These are phyloP conservation scores for Boletus rubroflammeus DNA, from an alignment of 768 basidiomycete species.

Conservation along the genomic window DNA sequence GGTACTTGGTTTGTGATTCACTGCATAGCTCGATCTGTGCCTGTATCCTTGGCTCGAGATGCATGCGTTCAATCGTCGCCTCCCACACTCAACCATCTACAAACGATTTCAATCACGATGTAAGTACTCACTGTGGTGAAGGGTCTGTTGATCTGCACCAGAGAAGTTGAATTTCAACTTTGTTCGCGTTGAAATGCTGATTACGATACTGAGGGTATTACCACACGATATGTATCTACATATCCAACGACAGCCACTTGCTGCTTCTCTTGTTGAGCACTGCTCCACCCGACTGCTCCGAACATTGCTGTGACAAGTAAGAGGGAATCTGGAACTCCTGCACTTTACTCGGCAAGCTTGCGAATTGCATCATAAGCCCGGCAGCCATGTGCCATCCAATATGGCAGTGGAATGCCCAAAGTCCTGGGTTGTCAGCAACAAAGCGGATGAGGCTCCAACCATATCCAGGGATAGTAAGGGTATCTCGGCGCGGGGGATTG, in stretches of 20 bases:
- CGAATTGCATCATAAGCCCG: constrained; percentile 40
- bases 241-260: constrained; percentile 17
- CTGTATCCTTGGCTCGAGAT: not conserved
- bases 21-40: not conserved
- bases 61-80: constrained; percentile 2
- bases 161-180: not conserved
- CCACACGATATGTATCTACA: constrained; percentile 2
- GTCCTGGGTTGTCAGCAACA: constrained; percentile 41
- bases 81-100: not conserved
- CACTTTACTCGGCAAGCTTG: constrained; percentile 34
- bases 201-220: not conserved
- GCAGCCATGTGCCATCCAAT: constrained; percentile 39
- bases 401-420: constrained; percentile 48
- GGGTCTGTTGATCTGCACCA: not conserved
- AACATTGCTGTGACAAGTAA: constrained; percentile 34
- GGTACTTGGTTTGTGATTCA: constrained; percentile 22
- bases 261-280: constrained; percentile 18
- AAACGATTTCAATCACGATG: not conserved
- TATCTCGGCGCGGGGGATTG: constrained; percentile 42
- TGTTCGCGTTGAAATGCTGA: not conserved
- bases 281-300: constrained; percentile 27
- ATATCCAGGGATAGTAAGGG: constrained; percentile 38
- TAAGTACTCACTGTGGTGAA: not conserved
- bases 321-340: constrained; percentile 34
- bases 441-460: constrained; percentile 39